Percentiles rank a stretch among this genome's conserved stretches.
Evolutionary conservation across 768 basidiomycete genomes (phyloP).

Genomic region (Aureoboletus auriporus): DNA sequence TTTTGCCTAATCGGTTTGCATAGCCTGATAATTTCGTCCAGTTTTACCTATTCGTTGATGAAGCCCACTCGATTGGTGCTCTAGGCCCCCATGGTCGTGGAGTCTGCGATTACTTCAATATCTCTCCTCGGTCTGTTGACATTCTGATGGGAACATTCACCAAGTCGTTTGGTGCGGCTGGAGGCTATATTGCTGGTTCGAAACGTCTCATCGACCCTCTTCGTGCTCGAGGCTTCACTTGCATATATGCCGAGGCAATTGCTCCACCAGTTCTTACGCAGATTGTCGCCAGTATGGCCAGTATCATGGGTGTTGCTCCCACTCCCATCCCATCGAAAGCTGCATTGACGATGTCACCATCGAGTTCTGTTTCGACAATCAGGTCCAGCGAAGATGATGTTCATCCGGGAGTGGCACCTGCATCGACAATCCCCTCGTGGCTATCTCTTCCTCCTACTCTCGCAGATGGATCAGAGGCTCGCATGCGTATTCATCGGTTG

Average conservation of each 20-base stretch:
- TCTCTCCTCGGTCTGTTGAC: conserved; percentile 79
- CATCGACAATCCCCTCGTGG: conserved; percentile 70
- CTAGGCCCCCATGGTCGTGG: conserved; percentile 94
- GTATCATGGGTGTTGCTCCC: conserved; percentile 84
- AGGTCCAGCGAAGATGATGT: conserved; percentile 36
- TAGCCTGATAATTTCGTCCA: conserved; percentile 27
- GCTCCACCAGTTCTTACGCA: conserved; percentile 89
- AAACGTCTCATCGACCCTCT: conserved; percentile 79
- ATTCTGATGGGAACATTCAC: conserved; percentile 99
- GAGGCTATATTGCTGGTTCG: conserved; percentile 89
- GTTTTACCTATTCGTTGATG: conserved; percentile 96
- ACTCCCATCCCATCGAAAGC: conserved; percentile 17
- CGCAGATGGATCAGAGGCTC: conserved; percentile 81
- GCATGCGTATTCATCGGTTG: conserved; percentile 75
- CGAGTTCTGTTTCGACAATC: conserved; percentile 25
- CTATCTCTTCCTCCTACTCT: conserved; percentile 67
- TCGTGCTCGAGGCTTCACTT: conserved; percentile 75
- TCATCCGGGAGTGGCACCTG: conserved; percentile 70
- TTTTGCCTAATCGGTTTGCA: conserved; percentile 9
- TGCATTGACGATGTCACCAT: conserved; percentile 24
- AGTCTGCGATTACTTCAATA: conserved; percentile 88
- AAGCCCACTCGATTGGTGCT: conserved; percentile 97
- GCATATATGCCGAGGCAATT: conserved; percentile 87
- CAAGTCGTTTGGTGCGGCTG: conserved; percentile 89
- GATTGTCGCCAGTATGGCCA: conserved; percentile 87